These are phyloP conservation scores for Debaryomyces nepalensis DNA, from an alignment of 1,139 yeast genomes.

Conservation along the genomic window DNA sequence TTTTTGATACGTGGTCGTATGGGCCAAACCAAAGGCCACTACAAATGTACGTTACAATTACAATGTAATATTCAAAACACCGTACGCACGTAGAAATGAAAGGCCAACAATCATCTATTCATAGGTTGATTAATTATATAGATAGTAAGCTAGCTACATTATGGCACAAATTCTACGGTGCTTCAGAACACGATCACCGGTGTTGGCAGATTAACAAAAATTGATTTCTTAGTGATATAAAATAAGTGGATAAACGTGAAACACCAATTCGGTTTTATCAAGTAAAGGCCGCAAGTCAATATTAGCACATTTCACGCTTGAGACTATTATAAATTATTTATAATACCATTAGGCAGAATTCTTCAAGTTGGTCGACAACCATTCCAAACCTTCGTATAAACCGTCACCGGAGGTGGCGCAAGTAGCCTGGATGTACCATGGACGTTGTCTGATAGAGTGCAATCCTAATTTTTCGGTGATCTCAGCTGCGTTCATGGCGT, in stretches of 20 bases:
- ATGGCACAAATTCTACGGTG: constrained; percentile 1
- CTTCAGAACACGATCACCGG: constrained; percentile 1
- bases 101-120: constrained; percentile 12
- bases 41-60: not conserved
- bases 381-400: constrained; percentile 49
- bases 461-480: constrained; percentile 49
- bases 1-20: constrained; percentile 10
- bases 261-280: not conserved
- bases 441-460: constrained; percentile 48
- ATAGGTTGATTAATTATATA: constrained; percentile 13
- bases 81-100: not conserved
- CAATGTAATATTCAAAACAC: too few species aligned
- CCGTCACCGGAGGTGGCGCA: constrained; percentile 51
- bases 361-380: constrained; percentile 46
- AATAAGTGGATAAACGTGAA: constrained; percentile 9
- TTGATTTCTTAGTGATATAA: constrained; percentile 11
- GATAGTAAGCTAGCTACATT: constrained; percentile 10
- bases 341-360: constrained; percentile 18
- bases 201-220: constrained; percentile 9
- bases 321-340: not conserved
- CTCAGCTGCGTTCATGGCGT: constrained; percentile 51
- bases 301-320: constrained; percentile 4
- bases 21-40: not conserved
- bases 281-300: not conserved
- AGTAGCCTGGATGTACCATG: constrained; percentile 49